Evolutionary conservation across 108 stramenopile genomes (phyloP), one percentile per base, ranked within the genome.

Genomic region (Nitzschia palea): DNA sequence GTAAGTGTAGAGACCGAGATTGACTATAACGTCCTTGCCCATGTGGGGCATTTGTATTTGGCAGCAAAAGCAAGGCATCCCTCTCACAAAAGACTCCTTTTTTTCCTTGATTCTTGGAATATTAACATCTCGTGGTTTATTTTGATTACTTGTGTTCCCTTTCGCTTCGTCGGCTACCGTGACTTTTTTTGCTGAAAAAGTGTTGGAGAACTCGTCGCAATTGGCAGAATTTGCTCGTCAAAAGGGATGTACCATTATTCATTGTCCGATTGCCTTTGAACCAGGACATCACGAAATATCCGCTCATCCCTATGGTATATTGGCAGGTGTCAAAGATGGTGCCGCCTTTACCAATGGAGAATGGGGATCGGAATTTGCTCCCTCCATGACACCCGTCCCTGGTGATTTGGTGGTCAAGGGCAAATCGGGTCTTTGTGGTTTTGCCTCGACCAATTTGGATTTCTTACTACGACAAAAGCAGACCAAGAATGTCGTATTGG

Each of bases 391-490:
- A 30, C 90, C 90, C 32, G 32, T 61, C 20, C 45, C 56, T 14
- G 75, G 76, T 26, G 82, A 83, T 29, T 27, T 86, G 23, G 53
- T 88, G 27, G 83, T 84, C 30, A 78, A 83, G 70, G 90, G 87
- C 6, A 91, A 91, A 57, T 57, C 70, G 50, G 90, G 90, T 9
- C 74, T 88, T 15, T 86, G 86, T 54, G 83, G 79, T 9, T 91
- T 91, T 59, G 55, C 68, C 34, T 79, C 80, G 10, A 91, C 90
- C 43, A 91, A 91, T 59, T 78, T 91, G 31, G 80, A 87, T 55
- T 85, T 84, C 51, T 36, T 91, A 20, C 70, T 91, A 23, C 62
- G 81, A 51, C 83, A 88, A 55, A 74, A 76, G 26, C 66, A 75
- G 10, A 80, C 82, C 37, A 73, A 81, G 66, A 83, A 82, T 59